These are phyloP conservation scores for Fremontodendron californicum DNA, from an alignment of 345 rosid species.

Conservation along the genomic window DNA sequence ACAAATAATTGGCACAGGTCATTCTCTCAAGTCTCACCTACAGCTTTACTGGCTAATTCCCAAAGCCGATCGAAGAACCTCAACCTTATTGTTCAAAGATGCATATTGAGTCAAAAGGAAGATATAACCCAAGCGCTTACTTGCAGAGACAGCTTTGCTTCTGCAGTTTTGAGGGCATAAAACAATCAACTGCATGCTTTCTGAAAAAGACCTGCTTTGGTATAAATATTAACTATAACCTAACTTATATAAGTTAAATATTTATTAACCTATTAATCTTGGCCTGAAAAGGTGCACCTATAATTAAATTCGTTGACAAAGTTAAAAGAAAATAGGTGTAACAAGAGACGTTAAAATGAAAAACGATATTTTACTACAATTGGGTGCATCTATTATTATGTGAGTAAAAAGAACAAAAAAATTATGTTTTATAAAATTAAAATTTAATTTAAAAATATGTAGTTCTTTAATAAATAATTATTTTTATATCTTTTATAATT, in stretches of 20 bases:
- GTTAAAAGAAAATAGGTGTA: not conserved
- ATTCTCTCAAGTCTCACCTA: too few species aligned
- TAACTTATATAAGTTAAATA: too few species aligned
- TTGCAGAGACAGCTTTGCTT: constrained; percentile 36
- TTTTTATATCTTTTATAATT: too few species aligned
- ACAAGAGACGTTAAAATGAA: too few species aligned
- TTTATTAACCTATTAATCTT: too few species aligned
- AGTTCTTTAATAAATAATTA: too few species aligned
- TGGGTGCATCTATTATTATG: too few species aligned
- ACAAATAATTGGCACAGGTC: constrained; percentile 40
- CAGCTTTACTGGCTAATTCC: constrained; percentile 43
- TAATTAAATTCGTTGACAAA: not conserved
- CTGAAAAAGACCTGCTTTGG: constrained; percentile 33
- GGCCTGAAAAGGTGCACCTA: not conserved
- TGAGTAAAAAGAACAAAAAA: too few species aligned
- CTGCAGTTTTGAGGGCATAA: constrained; percentile 36
- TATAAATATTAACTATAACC: constrained; percentile 34
- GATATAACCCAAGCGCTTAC: constrained; percentile 27
- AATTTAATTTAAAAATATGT: too few species aligned
- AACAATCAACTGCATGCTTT: constrained; percentile 35
- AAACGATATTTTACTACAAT: too few species aligned
- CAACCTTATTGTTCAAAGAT: constrained; percentile 22
- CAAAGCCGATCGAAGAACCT: constrained; percentile 51
- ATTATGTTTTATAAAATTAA: too few species aligned
- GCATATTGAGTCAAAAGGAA: constrained; percentile 43